Evolutionary conservation across 2,329 filamentous ascomycete genomes (phyloP).

Genomic region (Verticillium alfalfae): DNA sequence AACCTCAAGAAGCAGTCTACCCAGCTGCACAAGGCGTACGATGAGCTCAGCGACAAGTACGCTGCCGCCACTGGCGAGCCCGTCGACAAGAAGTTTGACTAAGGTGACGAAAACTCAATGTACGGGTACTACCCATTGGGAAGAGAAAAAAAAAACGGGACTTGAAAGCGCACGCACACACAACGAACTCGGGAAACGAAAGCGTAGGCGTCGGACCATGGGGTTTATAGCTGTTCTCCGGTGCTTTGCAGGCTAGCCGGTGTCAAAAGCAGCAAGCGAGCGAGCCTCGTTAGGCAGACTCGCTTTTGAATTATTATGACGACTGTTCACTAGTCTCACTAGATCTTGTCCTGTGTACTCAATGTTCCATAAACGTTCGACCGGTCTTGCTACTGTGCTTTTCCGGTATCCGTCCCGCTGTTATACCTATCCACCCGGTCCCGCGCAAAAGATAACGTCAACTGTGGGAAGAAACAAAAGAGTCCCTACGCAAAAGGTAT

Average conservation of each 20-base stretch:
- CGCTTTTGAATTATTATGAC: background rate
- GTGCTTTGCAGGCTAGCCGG: background rate
- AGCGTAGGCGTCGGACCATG: background rate
- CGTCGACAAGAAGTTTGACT: constrained; percentile 55
- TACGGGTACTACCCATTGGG: no score
- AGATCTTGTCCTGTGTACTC: background rate
- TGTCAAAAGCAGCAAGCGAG: background rate
- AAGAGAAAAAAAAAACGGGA: background rate
- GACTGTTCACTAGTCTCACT: background rate
- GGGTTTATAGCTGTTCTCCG: background rate
- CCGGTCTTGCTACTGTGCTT: background rate
- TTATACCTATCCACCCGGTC: no score
- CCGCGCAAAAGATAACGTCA: no score
- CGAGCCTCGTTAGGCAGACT: background rate
- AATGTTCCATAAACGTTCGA: background rate
- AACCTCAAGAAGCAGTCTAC: constrained; percentile 89
- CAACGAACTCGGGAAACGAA: background rate
- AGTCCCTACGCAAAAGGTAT: no score
- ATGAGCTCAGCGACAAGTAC: constrained; percentile 78
- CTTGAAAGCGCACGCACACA: background rate
- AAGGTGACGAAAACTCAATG: constrained; percentile 11
- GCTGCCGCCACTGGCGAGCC: constrained; percentile 42
- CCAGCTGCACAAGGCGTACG: constrained; percentile 79
- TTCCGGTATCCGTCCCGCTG: background rate
- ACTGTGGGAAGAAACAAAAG: no score